A percentile compares a stretch with the other conserved stretches of the same genome.
These are phyloP conservation scores for Tolypocladium pustulatum DNA, from an alignment of 2,329 filamentous ascomycete species.

Conservation along the genomic window DNA sequence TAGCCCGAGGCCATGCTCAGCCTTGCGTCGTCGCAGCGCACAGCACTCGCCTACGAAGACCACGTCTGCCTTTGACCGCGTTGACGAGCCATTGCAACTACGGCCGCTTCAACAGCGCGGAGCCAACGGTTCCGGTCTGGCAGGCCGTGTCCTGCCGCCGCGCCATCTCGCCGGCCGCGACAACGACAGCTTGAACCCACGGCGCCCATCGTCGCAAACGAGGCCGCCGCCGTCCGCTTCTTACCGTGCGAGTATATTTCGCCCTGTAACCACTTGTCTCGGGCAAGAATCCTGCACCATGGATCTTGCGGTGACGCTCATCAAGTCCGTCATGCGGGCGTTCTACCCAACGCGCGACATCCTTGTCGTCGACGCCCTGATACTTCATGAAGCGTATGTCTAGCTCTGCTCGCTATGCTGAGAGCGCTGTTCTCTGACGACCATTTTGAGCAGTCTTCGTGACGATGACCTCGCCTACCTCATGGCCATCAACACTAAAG, in stretches of 20 bases:
- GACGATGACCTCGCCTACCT: slow-evolving; percentile 82
- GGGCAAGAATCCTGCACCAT: slow-evolving; percentile 17
- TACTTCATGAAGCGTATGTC: slow-evolving; percentile 68
- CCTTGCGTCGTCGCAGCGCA: not conserved
- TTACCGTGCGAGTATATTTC: not conserved
- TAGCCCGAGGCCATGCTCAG: not conserved
- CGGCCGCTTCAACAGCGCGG: not conserved
- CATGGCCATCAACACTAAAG: slow-evolving; percentile 82
- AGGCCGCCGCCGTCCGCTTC: not conserved
- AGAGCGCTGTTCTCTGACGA: not conserved
- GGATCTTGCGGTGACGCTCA: slow-evolving; percentile 59
- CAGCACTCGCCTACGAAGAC: not conserved
- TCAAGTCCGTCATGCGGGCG: slow-evolving; percentile 75
- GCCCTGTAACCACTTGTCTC: not conserved
- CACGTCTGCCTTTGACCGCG: not conserved
- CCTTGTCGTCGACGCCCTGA: slow-evolving; percentile 75
- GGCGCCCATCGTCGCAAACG: not conserved
- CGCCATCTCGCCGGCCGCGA: not conserved
- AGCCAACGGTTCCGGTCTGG: not conserved
- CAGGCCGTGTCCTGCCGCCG: not conserved
- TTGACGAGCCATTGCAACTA: not conserved
- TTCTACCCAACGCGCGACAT: slow-evolving; percentile 83
- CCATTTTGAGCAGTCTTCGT: slow-evolving; percentile 64
- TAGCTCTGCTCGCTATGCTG: not conserved
- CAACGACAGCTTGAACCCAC: not conserved